Conservation (phyloP, 306 rosid species). For the Alnus rubra region DNA sequence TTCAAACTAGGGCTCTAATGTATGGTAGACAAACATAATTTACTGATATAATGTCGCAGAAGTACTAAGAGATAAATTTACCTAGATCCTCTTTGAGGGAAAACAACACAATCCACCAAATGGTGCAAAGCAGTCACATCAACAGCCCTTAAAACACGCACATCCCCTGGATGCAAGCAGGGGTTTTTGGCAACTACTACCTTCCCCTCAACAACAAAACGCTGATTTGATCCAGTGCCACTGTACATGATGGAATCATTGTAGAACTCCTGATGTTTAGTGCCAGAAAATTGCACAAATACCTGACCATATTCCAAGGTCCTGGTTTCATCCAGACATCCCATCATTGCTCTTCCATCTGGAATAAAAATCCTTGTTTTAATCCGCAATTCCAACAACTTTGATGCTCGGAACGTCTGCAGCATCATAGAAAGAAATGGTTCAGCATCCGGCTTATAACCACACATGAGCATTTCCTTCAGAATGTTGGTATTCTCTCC, state of each 20-base stretch:
- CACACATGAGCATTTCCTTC: conserved; percentile 76
- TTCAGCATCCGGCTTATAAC: conserved; percentile 70
- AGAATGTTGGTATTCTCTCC: conserved; percentile 78
- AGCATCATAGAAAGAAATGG: conserved; percentile 91
- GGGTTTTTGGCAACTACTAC: conserved; percentile 84
- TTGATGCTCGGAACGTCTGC: conserved; percentile 74
- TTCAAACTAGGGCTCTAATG: background rate
- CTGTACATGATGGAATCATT: conserved; percentile 13
- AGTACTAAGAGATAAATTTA: conserved; percentile 26
- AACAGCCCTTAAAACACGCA: conserved; percentile 74
- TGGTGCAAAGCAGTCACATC: conserved; percentile 66
- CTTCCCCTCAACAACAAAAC: conserved; percentile 22
- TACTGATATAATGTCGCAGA: background rate
- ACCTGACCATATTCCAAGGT: conserved; percentile 80
- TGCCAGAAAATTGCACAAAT: conserved; percentile 58
- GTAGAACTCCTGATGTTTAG: conserved; percentile 27
- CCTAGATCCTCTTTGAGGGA: conserved; percentile 78
- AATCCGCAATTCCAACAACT: conserved; percentile 62
- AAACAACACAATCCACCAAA: conserved; percentile 83
- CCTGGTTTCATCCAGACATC: conserved; percentile 85
- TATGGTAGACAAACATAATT: background rate
- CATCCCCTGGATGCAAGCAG: conserved; percentile 81
- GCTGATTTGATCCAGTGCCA: conserved; percentile 15
- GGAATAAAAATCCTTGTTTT: conserved; percentile 71
- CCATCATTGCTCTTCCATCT: conserved; percentile 89